Conservation (phyloP, 257 asterid species). For the Haberlea rhodopensis region DNA sequence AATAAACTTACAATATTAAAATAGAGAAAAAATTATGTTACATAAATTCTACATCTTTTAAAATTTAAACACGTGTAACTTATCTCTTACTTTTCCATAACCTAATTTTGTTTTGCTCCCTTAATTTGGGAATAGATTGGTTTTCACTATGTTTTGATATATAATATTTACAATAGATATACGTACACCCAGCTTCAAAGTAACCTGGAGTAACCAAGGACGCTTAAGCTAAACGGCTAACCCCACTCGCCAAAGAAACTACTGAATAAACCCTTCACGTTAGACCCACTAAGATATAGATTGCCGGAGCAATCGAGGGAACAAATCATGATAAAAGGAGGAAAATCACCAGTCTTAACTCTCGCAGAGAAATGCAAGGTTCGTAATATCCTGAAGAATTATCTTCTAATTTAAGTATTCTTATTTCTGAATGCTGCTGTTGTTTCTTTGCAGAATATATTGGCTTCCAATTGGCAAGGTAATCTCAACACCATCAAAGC, state of each 20-base stretch:
- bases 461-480: constrained; percentile 88
- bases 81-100: too few relatives aligned
- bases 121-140: too few relatives aligned
- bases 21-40: too few relatives aligned
- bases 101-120: too few relatives aligned
- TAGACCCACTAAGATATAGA: background rate
- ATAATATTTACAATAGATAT: too few relatives aligned
- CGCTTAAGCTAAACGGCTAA: constrained; percentile 6
- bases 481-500: constrained; percentile 74
- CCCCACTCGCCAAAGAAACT: constrained; percentile 3
- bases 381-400: background rate
- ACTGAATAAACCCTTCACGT: constrained; percentile 1
- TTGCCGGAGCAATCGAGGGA: constrained; percentile 10
- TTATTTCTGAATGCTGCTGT: background rate
- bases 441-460: constrained; percentile 34
- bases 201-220: too few relatives aligned
- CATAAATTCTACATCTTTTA: too few relatives aligned
- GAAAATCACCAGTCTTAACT: constrained; percentile 48
- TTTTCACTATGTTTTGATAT: too few relatives aligned
- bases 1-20: too few relatives aligned
- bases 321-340: constrained; percentile 39
- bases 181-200: too few relatives aligned
- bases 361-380: constrained; percentile 87
- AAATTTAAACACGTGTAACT: too few relatives aligned
- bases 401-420: constrained; percentile 8